phyloP scores from a whole-genome alignment of 2,329 filamentous ascomycete genomes.

The Ceratocystiopsis sp. region DNA sequence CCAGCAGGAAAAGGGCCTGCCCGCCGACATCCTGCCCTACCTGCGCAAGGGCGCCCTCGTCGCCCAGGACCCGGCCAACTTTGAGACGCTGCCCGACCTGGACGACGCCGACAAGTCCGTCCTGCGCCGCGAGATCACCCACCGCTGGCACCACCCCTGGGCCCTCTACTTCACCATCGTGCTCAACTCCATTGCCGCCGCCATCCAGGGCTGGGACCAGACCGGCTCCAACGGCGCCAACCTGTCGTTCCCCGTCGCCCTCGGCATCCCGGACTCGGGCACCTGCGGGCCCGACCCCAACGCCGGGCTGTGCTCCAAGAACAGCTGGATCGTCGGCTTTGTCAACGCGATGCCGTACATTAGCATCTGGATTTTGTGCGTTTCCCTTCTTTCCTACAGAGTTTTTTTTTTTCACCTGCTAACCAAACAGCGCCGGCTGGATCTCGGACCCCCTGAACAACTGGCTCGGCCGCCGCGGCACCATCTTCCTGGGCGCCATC shows the following conservation, averaged over 20 bases:
- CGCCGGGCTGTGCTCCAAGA: conserved; percentile 23
- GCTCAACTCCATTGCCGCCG: conserved; percentile 51
- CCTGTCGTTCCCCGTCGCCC: conserved; percentile 38
- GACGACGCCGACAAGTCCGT: conserved; percentile 28
- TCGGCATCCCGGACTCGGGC: conserved; percentile 24
- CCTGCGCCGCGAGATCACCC: conserved; percentile 32
- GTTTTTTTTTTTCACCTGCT: not conserved
- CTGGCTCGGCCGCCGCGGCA: conserved; percentile 28
- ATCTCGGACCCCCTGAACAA: conserved; percentile 40
- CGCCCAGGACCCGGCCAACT: conserved; percentile 50
- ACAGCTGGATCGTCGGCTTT: conserved; percentile 44
- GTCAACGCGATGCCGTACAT: conserved; percentile 34
- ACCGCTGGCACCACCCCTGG: conserved; percentile 50
- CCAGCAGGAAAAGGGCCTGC: conserved; percentile 28
- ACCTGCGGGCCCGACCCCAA: conserved; percentile 17
- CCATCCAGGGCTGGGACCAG: conserved; percentile 52
- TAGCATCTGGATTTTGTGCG: conserved; percentile 20
- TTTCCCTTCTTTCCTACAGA: not conserved
- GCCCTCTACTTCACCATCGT: conserved; percentile 50
- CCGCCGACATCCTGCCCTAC: conserved; percentile 33
- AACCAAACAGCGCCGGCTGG: conserved; percentile 29
- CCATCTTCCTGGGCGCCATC: conserved; percentile 59
- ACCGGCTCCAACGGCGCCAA: conserved; percentile 48
- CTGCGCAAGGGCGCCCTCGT: conserved; percentile 56
- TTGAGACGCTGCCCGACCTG: conserved; percentile 32